Conservation (phyloP, 2,329 filamentous ascomycete species). For the Aspergillus eucalypticola region DNA sequence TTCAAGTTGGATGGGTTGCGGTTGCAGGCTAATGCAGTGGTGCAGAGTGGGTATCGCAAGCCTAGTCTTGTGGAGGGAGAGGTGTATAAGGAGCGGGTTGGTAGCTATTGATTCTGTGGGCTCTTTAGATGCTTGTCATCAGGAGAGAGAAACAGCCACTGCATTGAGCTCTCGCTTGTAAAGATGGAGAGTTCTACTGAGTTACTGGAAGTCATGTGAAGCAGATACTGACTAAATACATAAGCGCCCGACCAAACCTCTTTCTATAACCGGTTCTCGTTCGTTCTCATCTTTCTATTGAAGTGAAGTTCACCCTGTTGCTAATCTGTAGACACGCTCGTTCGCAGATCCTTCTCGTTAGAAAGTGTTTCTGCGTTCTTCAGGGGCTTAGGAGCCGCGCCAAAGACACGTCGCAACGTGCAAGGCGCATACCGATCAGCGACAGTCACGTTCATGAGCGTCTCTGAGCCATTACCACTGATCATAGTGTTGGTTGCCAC, state of each 20-base stretch:
- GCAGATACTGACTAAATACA: too few species aligned
- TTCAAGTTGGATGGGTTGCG: background rate
- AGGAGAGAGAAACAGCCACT: too few species aligned
- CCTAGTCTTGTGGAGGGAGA: background rate
- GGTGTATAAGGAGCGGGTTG: background rate
- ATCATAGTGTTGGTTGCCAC: background rate
- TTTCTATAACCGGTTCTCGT: too few species aligned
- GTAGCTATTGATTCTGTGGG: background rate
- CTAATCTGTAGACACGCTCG: background rate
- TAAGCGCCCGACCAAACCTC: too few species aligned
- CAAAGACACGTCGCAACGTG: background rate
- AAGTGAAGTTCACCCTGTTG: too few species aligned
- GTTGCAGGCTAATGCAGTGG: background rate
- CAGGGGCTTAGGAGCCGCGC: background rate
- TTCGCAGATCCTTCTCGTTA: background rate
- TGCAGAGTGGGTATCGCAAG: background rate
- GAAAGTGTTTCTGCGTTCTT: background rate
- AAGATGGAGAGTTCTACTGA: too few species aligned
- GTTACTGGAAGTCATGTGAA: too few species aligned
- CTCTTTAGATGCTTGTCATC: too few species aligned
- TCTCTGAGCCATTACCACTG: background rate
- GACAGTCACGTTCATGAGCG: background rate
- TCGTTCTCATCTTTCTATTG: too few species aligned
- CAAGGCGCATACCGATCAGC: background rate
- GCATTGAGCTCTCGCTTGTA: too few species aligned